Evolutionary conservation across 2,329 filamentous ascomycete species (phyloP), one percentile per base, ranked within the genome.

Genomic region (Arthrobotrys megalospora): DNA sequence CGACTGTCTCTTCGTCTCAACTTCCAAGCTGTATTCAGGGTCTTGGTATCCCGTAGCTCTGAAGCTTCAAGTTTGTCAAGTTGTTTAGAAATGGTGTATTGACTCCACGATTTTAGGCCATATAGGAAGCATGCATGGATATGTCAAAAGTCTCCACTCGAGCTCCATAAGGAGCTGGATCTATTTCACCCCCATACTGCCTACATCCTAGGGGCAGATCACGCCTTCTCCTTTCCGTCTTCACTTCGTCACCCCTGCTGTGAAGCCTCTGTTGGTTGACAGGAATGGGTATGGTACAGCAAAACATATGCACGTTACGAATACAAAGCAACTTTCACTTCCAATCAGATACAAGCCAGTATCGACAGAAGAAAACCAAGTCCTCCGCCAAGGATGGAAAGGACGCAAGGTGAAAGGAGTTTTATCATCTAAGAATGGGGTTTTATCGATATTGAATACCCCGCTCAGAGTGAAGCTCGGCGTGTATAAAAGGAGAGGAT

Each of bases 391-490:
- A 60, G 55, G 55, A 60, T 28, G 36, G 55, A 28, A 28, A 28
- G 28, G 24, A 53, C 21, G 55, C 55, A 60, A 60, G 55, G 6
- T 43, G 34, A 60, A 41, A 60, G 19, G 55, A 60, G 55, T 41
- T 43, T 34, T 5, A 43, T 28, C 28, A 19, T 43, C 53, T 6
- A 60, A 5, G 16, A n/a, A 60, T 60, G 55, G 55, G 24, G 48
- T 19, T 19, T 28, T 60, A 24, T 16, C 16, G 7, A 24, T 48
- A 43, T 60, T 12, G 55, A n/a, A 60, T 60, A 60, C 55, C 55
- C 55, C 55, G 55, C 55, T 60, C 55, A 24, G 19, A 60, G 55
- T 60, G 55, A 60, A 60, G 55, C 55, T 60, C 34, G 36, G 55
- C 55, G 11, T 60, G 52, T 60, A 60, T 60, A 60, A 60, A 60